These are phyloP conservation scores for Clavispora fructus DNA, from an alignment of 805 yeast species.

Conservation along the genomic window DNA sequence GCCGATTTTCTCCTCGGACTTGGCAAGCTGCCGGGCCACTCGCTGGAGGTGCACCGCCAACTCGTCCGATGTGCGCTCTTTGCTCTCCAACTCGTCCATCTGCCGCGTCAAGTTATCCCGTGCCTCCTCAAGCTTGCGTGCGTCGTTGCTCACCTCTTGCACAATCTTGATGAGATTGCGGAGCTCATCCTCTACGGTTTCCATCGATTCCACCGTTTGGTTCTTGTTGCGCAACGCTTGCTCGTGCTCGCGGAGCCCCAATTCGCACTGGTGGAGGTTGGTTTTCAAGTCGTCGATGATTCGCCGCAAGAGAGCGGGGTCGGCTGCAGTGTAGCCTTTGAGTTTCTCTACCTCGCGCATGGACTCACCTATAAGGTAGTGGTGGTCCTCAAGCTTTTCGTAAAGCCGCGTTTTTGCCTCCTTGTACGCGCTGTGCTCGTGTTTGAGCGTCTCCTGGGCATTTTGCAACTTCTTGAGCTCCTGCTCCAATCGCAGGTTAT, in stretches of 20 bases:
- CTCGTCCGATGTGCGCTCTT: slow-evolving; percentile 33
- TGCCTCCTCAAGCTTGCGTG: slow-evolving; percentile 38
- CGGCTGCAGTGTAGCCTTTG: slow-evolving; percentile 54
- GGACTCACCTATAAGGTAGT: slow-evolving; percentile 50
- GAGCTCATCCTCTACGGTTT: slow-evolving; percentile 33
- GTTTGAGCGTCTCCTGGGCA: slow-evolving; percentile 55
- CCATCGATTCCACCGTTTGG: slow-evolving; percentile 55
- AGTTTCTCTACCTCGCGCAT: slow-evolving; percentile 56
- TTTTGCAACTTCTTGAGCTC: slow-evolving; percentile 58
- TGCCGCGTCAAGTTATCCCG: slow-evolving; percentile 23
- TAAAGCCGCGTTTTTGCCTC: slow-evolving; percentile 54
- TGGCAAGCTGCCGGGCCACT: slow-evolving; percentile 45
- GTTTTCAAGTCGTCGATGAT: slow-evolving; percentile 49
- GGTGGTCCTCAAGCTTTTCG: slow-evolving; percentile 56
- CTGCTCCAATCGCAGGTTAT: slow-evolving; percentile 53
- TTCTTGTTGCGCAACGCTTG: slow-evolving; percentile 44
- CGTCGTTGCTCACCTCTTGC: slow-evolving; percentile 47
- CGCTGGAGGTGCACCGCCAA: slow-evolving; percentile 41
- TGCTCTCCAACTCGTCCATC: slow-evolving; percentile 35
- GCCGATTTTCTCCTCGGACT: slow-evolving; percentile 42
- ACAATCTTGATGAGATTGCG: slow-evolving; percentile 43
- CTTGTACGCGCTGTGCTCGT: slow-evolving; percentile 61
- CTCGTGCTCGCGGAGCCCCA: slow-evolving; percentile 27
- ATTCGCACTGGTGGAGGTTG: slow-evolving; percentile 36
- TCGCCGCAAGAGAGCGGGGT: slow-evolving; percentile 49